A percentile compares a stretch with the other conserved stretches of the same genome.
Evolutionary conservation across 495 filamentous ascomycete genomes (phyloP).

Genomic region (Penicillium maclennaniae): DNA sequence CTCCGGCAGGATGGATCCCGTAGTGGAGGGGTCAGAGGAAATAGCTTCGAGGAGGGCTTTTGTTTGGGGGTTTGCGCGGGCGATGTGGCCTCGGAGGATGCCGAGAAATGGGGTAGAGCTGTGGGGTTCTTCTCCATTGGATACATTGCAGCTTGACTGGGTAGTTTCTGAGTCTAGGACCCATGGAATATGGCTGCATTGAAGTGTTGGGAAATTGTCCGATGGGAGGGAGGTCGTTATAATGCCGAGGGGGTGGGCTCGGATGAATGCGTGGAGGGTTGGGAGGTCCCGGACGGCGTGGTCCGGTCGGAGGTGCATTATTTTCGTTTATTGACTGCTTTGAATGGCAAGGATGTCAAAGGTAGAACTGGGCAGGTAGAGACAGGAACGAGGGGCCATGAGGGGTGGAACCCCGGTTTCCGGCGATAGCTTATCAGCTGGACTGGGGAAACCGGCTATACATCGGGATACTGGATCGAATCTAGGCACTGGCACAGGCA

Average conservation of each 20-base stretch:
- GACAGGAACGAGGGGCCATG: not conserved
- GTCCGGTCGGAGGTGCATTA: slow-evolving; percentile 46
- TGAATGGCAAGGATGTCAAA: not conserved
- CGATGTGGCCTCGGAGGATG: slow-evolving; percentile 42
- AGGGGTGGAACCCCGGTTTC: slow-evolving; percentile 11
- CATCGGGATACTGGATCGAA: not conserved
- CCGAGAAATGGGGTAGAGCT: not conserved
- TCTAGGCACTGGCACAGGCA: too few species aligned
- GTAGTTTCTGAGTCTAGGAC: slow-evolving; percentile 34
- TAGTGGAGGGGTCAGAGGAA: slow-evolving; percentile 8
- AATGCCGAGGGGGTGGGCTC: slow-evolving; percentile 45
- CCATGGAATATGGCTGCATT: slow-evolving; percentile 50
- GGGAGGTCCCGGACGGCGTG: slow-evolving; percentile 40
- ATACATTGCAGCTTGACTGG: not conserved
- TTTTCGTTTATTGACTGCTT: not conserved
- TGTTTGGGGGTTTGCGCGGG: slow-evolving; percentile 47
- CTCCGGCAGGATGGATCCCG: slow-evolving; percentile 15
- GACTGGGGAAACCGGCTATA: not conserved
- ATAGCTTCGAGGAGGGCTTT: slow-evolving; percentile 51
- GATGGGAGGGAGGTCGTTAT: slow-evolving; percentile 49
- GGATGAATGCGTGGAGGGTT: slow-evolving; percentile 43
- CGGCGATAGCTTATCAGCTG: slow-evolving; percentile 5
- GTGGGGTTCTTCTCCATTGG: not conserved
- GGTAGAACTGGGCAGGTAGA: not conserved
- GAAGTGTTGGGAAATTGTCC: slow-evolving; percentile 33